phyloP scores from a whole-genome alignment of 2,329 filamentous ascomycete species.

The Ciborinia camelliae region DNA sequence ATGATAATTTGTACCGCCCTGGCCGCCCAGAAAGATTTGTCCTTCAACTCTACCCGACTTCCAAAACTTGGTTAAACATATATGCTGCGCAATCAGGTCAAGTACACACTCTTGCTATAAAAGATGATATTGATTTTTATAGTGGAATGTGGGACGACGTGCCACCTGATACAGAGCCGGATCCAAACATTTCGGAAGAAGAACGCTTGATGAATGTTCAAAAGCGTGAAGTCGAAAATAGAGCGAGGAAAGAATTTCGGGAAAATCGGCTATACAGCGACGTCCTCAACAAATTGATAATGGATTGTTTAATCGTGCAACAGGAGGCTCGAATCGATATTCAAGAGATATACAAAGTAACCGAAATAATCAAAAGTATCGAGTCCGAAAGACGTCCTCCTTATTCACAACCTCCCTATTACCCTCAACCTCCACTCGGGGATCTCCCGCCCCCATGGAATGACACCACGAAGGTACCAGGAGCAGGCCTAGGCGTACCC shows the following conservation, averaged over 20 bases:
- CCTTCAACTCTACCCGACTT: not conserved
- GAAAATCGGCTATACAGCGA: not conserved
- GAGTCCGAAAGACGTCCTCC: no score
- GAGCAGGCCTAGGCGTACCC: not conserved
- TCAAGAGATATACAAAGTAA: not conserved
- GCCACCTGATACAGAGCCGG: not conserved
- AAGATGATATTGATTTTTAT: constrained; percentile 3
- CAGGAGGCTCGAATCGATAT: not conserved
- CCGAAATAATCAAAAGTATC: not conserved
- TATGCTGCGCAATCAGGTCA: not conserved
- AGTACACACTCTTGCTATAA: constrained; percentile 9
- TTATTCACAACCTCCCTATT: not conserved
- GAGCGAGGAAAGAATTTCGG: not conserved
- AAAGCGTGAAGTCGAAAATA: not conserved
- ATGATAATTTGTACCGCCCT: fast-evolving
- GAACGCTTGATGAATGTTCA: not conserved
- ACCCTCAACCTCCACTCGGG: not conserved
- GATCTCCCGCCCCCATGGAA: not conserved
- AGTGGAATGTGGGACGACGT: not conserved
- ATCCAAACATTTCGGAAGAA: not conserved
- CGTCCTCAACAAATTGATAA: not conserved
- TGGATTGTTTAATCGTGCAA: constrained; percentile 13
- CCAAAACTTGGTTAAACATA: not conserved
- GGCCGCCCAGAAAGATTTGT: not conserved
- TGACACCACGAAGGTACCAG: not conserved